Evolutionary conservation across 1,139 yeast species (phyloP).

Genomic region (Pichia sp.): DNA sequence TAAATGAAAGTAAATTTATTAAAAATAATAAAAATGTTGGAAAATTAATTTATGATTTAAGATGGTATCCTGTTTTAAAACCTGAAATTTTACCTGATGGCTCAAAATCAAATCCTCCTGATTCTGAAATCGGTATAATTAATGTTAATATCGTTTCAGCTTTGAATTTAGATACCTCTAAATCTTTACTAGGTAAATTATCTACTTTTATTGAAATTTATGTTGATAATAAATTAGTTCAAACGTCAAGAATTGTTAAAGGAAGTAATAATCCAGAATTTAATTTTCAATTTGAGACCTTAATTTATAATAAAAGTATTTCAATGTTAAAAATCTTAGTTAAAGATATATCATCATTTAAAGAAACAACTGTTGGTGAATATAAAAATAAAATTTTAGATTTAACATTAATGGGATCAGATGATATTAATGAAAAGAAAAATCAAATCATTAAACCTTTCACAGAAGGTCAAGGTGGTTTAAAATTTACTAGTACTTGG

Average conservation of each 20-base stretch:
- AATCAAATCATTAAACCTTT: slow-evolving; percentile 33
- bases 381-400: slow-evolving; percentile 46
- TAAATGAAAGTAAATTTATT: slow-evolving; percentile 26
- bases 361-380: slow-evolving; percentile 46
- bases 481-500: slow-evolving; percentile 57
- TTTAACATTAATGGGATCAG: slow-evolving; percentile 33
- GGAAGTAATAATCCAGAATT: slow-evolving; percentile 67
- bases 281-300: slow-evolving; percentile 56
- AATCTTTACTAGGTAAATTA: slow-evolving; percentile 61
- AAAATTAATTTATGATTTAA: slow-evolving; percentile 51
- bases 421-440: slow-evolving; percentile 33
- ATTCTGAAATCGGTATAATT: slow-evolving; percentile 63
- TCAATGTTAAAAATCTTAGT: slow-evolving; percentile 50
- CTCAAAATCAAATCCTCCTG: slow-evolving; percentile 43
- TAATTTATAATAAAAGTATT: slow-evolving; percentile 53
- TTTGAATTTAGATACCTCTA: slow-evolving; percentile 56
- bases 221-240: slow-evolving; percentile 44
- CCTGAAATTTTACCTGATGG: slow-evolving; percentile 42
- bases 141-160: slow-evolving; percentile 69
- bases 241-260: slow-evolving; percentile 53
- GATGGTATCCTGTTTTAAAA: slow-evolving; percentile 55
- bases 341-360: slow-evolving; percentile 45
- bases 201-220: slow-evolving; percentile 67
- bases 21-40: slow-evolving; percentile 54
- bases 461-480: slow-evolving; percentile 44